Conservation (phyloP, 1,139 yeast species). For the Hyphopichia fennica region DNA sequence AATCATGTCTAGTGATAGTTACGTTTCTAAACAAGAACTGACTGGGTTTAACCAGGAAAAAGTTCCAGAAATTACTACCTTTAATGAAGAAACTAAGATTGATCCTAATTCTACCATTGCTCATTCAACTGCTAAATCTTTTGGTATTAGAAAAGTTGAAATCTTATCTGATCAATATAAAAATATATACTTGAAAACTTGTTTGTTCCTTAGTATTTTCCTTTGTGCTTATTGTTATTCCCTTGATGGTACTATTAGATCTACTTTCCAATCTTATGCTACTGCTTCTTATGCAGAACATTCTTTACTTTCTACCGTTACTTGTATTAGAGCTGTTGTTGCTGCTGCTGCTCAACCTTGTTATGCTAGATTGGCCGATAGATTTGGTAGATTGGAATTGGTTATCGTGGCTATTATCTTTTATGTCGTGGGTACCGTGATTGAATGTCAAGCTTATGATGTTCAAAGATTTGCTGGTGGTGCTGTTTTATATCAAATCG, state of each 20-base stretch:
- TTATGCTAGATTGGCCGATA: slow-evolving; percentile 68
- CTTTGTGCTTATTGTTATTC: slow-evolving; percentile 66
- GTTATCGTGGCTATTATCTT: slow-evolving; percentile 55
- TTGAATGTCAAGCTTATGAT: slow-evolving; percentile 66
- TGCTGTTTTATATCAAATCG: slow-evolving; percentile 67
- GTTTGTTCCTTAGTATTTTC: slow-evolving; percentile 53
- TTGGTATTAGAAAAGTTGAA: slow-evolving; percentile 44
- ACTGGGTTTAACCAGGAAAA: background rate
- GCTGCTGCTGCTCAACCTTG: slow-evolving; percentile 75
- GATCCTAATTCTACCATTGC: slow-evolving; percentile 6
- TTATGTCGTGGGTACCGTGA: slow-evolving; percentile 68
- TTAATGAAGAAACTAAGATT: background rate
- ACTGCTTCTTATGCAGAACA: slow-evolving; percentile 57
- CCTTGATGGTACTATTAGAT: slow-evolving; percentile 58
- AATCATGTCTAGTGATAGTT: background rate
- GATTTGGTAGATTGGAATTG: slow-evolving; percentile 66
- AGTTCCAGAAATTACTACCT: background rate
- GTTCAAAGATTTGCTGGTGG: slow-evolving; percentile 73
- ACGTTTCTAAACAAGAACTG: background rate
- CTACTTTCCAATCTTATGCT: slow-evolving; percentile 51
- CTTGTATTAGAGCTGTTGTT: slow-evolving; percentile 60
- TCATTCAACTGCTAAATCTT: slow-evolving; percentile 23
- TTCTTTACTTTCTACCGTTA: slow-evolving; percentile 64
- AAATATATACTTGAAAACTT: slow-evolving; percentile 20
- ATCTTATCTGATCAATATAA: slow-evolving; percentile 36